Conservation (phyloP, 208 protist species). For the Angomonas ambiguus region DNA sequence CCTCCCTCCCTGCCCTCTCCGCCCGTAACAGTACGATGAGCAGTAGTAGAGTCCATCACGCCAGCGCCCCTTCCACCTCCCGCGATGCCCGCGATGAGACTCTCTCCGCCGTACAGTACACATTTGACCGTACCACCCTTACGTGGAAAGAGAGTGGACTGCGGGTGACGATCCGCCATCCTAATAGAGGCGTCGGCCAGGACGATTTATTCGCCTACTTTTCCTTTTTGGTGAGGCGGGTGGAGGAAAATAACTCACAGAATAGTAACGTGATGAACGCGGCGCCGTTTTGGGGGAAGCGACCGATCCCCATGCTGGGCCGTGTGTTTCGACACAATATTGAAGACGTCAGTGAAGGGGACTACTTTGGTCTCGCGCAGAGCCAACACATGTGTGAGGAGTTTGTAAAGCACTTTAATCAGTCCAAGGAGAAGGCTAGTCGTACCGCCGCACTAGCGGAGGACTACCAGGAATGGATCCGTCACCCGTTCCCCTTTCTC, state of each 20-base stretch:
- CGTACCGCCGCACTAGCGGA: neutral
- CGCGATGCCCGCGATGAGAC: conserved; percentile 19
- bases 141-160: conserved; percentile 32
- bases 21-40: neutral
- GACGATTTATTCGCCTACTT: conserved; percentile 55
- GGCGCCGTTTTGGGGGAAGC: neutral
- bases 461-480: conserved; percentile 9
- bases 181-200: conserved; percentile 38
- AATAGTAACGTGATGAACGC: neutral
- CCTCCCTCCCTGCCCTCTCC: neutral
- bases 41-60: too few species aligned
- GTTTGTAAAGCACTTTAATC: conserved; percentile 52
- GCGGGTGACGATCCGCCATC: conserved; percentile 36
- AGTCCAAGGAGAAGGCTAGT: conserved; percentile 4
- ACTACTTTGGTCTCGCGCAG: conserved; percentile 61
- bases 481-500: conserved; percentile 24
- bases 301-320: conserved; percentile 36
- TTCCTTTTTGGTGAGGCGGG: conserved; percentile 29
- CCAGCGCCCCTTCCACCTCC: neutral
- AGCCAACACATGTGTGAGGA: conserved; percentile 54
- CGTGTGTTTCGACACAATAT: conserved; percentile 56
- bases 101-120: conserved; percentile 24
- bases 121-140: conserved; percentile 17
- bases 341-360: conserved; percentile 32
- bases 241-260: neutral